Evolutionary conservation across 441 rosid species (phyloP), one percentile per base, ranked within the genome.

Genomic region (Metrosideros polymorpha): DNA sequence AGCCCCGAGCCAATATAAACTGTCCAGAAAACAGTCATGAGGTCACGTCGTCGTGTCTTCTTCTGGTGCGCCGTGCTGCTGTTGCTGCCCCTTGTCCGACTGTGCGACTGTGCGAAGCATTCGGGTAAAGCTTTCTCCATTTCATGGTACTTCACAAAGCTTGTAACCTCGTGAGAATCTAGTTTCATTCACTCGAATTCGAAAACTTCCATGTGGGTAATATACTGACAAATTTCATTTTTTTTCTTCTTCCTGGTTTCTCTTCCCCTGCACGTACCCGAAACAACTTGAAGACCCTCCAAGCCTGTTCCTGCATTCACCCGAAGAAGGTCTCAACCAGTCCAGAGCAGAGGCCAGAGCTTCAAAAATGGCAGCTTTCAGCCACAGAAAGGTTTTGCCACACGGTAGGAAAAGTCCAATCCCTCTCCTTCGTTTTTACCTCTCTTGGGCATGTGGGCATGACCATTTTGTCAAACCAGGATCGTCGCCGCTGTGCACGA

Each of bases 351-450:
- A 45, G 12, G 51, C 32, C 39, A 45, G 14, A 32, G 87, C 42
- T 52, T 75, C 50, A 30, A 83, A 86, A 61, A 39, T 77, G 87
- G 77, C 75, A 15, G 52, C 42, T 86, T 51, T 77, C 84, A 77
- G 85, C 56, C 85, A 42, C 86, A 89, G 93, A 82, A 92, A 89
- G 90, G 87, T 84, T 87, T 63, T 89, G 55, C 29, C 87, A 8
- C 89, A 87, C 42, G 93, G 94, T 92, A 12, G 22, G 90, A 88
- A 76, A 24, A 54, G 39, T 82, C 85, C 47, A n/a, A 47, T 30
- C 42, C 14, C 53, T 27, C 13, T 3, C 18, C 50, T 82, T 76
- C 30, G 6, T 53, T 47, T 84, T n/a, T 9, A 63, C 18, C 22
- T 24, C 66, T 55, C 12, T 17, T 39, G n/a, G n/a, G 22, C 86